These are phyloP conservation scores for Penicillium nordicum DNA, from an alignment of 2,329 filamentous ascomycete genomes.

Conservation along the genomic window DNA sequence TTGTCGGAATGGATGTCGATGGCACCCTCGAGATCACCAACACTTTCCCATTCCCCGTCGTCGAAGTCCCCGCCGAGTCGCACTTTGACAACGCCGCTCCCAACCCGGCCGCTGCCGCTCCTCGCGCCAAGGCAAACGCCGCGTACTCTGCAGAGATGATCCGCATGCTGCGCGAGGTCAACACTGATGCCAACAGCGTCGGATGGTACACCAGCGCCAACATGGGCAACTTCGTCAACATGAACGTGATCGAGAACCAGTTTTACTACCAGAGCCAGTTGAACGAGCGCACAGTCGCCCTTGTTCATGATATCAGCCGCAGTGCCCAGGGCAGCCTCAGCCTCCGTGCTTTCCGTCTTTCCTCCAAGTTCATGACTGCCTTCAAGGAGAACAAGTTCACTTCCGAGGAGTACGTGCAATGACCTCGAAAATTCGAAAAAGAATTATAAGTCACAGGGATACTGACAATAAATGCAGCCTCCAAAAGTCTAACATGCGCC, in stretches of 20 bases:
- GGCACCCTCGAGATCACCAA: constrained; percentile 87
- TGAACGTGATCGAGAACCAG: constrained; percentile 96
- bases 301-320: constrained; percentile 93
- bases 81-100: constrained; percentile 69
- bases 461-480: constrained; percentile 57
- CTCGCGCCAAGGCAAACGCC: constrained; percentile 84
- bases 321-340: constrained; percentile 89
- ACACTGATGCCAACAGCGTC: constrained; percentile 95
- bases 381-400: constrained; percentile 98
- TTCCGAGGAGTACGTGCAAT: constrained; percentile 73
- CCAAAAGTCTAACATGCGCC: constrained; percentile 88
- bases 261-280: constrained; percentile 91
- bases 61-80: constrained; percentile 67
- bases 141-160: constrained; percentile 96
- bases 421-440: not conserved
- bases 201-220: constrained; percentile 98
- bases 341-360: constrained; percentile 86
- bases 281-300: constrained; percentile 80
- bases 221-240: constrained; percentile 97
- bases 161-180: constrained; percentile 91
- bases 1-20: constrained; percentile 89
- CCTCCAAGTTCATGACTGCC: constrained; percentile 79
- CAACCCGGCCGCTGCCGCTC: constrained; percentile 77
- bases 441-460: not conserved
- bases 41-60: constrained; percentile 85